A percentile compares a stretch with the other conserved stretches of the same genome.
Evolutionary conservation across 768 basidiomycete species (phyloP).

Genomic region (Kwoniella dendrophila): DNA sequence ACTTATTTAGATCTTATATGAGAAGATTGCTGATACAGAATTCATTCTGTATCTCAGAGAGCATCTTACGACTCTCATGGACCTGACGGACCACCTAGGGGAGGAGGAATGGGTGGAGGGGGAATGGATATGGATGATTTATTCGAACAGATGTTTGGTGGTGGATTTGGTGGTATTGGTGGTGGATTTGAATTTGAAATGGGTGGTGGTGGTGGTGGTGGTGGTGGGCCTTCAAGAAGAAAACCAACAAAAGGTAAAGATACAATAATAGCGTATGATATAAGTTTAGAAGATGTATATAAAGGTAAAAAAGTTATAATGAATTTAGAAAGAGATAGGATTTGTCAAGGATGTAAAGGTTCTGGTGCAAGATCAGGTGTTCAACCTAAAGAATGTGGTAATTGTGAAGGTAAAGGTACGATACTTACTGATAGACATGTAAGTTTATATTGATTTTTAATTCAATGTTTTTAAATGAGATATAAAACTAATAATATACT

Average conservation of each 20-base stretch:
- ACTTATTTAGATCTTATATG: not conserved
- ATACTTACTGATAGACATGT: conserved; percentile 54
- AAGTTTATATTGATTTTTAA: conserved; percentile 33
- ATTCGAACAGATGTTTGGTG: conserved; percentile 59
- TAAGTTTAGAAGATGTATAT: conserved; percentile 89
- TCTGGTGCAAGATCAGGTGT: conserved; percentile 78
- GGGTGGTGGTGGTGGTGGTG: conserved; percentile 41
- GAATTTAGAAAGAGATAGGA: conserved; percentile 80
- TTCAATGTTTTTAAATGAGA: not conserved
- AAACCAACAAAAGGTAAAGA: conserved; percentile 39
- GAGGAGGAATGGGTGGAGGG: conserved; percentile 58
- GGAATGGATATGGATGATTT: conserved; percentile 57
- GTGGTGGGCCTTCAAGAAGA: conserved; percentile 14
- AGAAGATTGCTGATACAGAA: not conserved
- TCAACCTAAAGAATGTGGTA: conserved; percentile 79
- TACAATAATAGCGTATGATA: conserved; percentile 62
- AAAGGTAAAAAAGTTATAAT: conserved; percentile 86
- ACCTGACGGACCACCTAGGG: conserved; percentile 38
- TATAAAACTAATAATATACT: not conserved
- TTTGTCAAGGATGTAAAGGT: conserved; percentile 82
- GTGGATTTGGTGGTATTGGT: conserved; percentile 66
- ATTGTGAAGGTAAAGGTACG: conserved; percentile 79
- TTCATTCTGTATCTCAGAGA: conserved; percentile 24
- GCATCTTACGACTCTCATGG: conserved; percentile 51
- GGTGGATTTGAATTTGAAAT: conserved; percentile 66